These are phyloP conservation scores for Solanum boliviense DNA, from an alignment of 257 asterid genomes.

Conservation along the genomic window DNA sequence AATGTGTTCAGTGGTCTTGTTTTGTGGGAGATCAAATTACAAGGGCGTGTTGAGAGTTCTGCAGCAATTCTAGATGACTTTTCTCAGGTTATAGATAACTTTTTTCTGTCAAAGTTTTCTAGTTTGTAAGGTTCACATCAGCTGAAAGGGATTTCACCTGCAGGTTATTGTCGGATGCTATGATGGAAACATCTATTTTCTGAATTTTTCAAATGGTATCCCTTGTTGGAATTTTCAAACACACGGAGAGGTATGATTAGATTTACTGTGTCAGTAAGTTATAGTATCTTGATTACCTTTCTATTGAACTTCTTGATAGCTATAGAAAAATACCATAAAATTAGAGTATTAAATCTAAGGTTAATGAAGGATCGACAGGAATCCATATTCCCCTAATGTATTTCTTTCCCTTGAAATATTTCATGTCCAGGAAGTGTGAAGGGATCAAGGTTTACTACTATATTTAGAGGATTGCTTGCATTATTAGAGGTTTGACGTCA, in stretches of 20 bases:
- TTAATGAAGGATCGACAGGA: background rate
- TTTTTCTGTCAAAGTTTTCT: background rate
- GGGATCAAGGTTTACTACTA: background rate
- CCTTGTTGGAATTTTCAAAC: slow-evolving; percentile 73
- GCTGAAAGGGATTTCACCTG: slow-evolving; percentile 1
- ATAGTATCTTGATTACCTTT: background rate
- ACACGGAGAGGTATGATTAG: slow-evolving; percentile 60
- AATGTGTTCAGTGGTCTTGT: slow-evolving; percentile 51
- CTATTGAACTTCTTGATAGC: background rate
- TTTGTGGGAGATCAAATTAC: slow-evolving; percentile 65
- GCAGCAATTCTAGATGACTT: slow-evolving; percentile 72
- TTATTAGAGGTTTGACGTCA: background rate
- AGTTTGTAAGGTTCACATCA: background rate
- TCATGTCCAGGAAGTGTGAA: background rate
- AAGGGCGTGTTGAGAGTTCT: slow-evolving; percentile 82
- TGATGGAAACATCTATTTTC: slow-evolving; percentile 66
- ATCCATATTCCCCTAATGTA: background rate
- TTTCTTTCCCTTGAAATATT: background rate
- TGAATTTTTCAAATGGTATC: slow-evolving; percentile 52
- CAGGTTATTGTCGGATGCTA: slow-evolving; percentile 93
- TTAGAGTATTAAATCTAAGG: background rate
- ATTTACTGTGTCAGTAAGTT: background rate
- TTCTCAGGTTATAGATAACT: slow-evolving; percentile 52
- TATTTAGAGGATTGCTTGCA: background rate
- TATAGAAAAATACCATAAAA: background rate